These are phyloP conservation scores for Davidsoniella eucalypti DNA, from an alignment of 2,329 filamentous ascomycete species.

Conservation along the genomic window DNA sequence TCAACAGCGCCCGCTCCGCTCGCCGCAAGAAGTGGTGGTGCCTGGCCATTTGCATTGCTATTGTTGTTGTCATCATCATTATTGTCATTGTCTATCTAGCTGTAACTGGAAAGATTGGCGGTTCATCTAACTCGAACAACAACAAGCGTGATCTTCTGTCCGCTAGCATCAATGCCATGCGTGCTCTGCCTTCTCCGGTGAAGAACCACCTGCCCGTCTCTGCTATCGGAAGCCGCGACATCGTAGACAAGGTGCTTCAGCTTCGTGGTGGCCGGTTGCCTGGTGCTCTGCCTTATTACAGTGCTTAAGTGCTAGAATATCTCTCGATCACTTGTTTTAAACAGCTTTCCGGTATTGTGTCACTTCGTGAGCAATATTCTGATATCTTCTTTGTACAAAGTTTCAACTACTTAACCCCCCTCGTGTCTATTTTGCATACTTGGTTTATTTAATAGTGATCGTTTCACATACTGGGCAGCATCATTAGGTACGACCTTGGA, in stretches of 20 bases:
- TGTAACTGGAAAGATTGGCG: slow-evolving; percentile 16
- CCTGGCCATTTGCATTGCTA: slow-evolving; percentile 51
- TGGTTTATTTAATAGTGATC: no score
- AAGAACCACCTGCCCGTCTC: slow-evolving; percentile 7
- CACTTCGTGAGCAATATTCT: no score
- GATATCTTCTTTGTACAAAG: no score
- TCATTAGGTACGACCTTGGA: no score
- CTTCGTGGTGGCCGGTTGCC: slow-evolving; percentile 8
- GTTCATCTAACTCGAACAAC: slow-evolving; percentile 20
- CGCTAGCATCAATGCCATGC: background rate
- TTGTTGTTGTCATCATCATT: slow-evolving; percentile 35
- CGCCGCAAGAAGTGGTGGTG: slow-evolving; percentile 97
- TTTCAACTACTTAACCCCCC: background rate
- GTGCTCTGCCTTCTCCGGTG: background rate
- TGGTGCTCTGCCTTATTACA: background rate
- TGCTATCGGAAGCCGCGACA: background rate
- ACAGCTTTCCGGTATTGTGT: no score
- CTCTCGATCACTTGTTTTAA: no score
- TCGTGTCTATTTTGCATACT: background rate
- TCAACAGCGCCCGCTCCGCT: slow-evolving; percentile 62
- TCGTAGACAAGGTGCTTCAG: slow-evolving; percentile 1
- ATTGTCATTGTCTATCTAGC: slow-evolving; percentile 32
- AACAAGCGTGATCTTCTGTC: slow-evolving; percentile 16
- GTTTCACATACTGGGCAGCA: no score
- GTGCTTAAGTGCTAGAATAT: no score